Base-by-base conservation (phyloP, 805 yeast genomes). In the Maudiozyma barnettii region DNA sequence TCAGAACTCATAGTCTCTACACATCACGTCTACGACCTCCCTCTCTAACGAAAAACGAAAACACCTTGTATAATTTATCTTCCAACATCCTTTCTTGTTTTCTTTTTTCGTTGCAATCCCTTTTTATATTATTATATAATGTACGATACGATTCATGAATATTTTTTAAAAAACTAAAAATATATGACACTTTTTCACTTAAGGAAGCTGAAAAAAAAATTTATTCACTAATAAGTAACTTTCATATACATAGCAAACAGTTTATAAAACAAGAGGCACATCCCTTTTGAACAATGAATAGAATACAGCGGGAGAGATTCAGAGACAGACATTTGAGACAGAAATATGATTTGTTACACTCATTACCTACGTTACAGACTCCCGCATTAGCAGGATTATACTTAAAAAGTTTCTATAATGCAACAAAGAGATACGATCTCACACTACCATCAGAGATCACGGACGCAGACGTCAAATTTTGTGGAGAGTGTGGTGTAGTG, bases 401-500 rank as follows among this genome's bases (percentile, higher is more conserved):
- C 39, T 48, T 64, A 19, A 57, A 54, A 36, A 61, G 57, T 41
- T 61, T 68, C 39, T 53, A 53, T 41, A 64, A 65, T 44, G 52
- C 60, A 9, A 48, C 58, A 14, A 59, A 59, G 43, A 48, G 58
- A 13, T 64, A 65, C 43, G 57, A 59, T 7, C 40, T 65, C 12
- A 44, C 41, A 7, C 42, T 66, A 30, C 63, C 69, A 3, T 45
- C 53, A 3, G 40, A 43, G 4, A 42, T 60, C 16, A 41, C 45
- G 3, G 56, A 53, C 16, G 44, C 60, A 37, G 53, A 54, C 16
- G 42, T 50, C 8, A 57, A 60, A 44, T 63, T 65, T 47, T 64
- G 69, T 50, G 60, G 59, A 5, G 43, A 46, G 18, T 63, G 68
- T 52, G 64, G 66, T 10, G 39, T 47, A 13, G 55, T 67, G 2